A percentile compares a stretch with the other conserved stretches of the same genome.
Evolutionary conservation across 139 green algal genomes (phyloP).

Genomic region (Spirogloea muscicola): DNA sequence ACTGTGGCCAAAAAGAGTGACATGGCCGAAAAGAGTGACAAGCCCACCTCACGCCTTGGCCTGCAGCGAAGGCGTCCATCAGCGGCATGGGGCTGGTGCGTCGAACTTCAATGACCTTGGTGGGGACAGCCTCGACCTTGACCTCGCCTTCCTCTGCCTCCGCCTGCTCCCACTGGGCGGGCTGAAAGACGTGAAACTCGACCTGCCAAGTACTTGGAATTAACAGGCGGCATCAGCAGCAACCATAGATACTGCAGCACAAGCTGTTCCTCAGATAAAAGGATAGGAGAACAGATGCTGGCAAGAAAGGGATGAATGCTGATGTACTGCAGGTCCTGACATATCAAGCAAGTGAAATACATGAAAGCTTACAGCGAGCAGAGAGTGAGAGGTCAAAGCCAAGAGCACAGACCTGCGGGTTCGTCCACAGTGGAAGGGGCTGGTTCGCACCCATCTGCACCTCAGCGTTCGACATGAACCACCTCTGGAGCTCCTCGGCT

Average conservation of each 20-base stretch:
- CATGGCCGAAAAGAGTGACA: too few species aligned
- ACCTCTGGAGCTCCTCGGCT: constrained; percentile 27
- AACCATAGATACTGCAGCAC: constrained; percentile 7
- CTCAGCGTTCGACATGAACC: constrained; percentile 45
- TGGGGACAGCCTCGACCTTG: constrained; percentile 13
- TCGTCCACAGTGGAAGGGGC: constrained; percentile 30
- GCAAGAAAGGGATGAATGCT: background rate
- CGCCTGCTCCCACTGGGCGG: background rate
- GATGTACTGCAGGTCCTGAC: background rate
- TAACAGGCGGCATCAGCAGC: background rate
- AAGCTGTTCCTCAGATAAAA: background rate
- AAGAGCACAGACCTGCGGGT: constrained; percentile 8
- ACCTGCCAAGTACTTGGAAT: background rate
- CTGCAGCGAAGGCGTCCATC: too few species aligned
- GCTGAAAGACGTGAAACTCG: constrained; percentile 9
- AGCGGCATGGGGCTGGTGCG: constrained; percentile 8
- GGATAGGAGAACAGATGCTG: background rate
- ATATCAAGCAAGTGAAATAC: background rate
- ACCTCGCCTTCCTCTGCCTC: background rate
- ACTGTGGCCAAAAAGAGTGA: too few species aligned
- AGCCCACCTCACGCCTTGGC: too few species aligned
- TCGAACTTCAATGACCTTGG: constrained; percentile 20
- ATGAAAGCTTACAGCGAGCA: background rate
- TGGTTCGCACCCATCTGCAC: constrained; percentile 5
- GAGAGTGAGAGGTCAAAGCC: background rate